Percentiles rank a stretch among this genome's conserved stretches.
Conservation (phyloP, 768 basidiomycete genomes). For the Lentinula lateritia region DNA sequence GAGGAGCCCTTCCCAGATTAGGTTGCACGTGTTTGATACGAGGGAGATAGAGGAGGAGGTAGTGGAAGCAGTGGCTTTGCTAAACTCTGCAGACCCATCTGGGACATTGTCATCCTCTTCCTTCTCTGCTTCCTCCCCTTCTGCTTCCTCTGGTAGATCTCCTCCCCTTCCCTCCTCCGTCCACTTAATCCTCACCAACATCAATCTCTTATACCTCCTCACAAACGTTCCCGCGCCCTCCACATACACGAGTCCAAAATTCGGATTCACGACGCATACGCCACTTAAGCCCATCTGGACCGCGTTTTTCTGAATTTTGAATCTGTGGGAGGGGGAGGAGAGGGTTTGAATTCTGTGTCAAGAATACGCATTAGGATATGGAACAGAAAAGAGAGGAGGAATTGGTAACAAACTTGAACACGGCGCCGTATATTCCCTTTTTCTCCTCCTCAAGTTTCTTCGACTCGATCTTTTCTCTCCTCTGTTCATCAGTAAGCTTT, state of each 20-base stretch:
- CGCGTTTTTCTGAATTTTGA: conserved; percentile 96
- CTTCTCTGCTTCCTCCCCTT: conserved; percentile 40
- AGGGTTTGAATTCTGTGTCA: conserved; percentile 71
- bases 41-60: conserved; percentile 37
- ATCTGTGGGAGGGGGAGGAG: conserved; percentile 88
- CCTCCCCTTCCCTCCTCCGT: conserved; percentile 84
- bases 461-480: conserved; percentile 78
- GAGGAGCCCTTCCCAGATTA: conserved; percentile 91
- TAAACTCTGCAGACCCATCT: conserved; percentile 7
- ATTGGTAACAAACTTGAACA: conserved; percentile 73
- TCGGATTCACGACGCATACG: conserved; percentile 84
- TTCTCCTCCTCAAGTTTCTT: conserved; percentile 88
- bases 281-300: conserved; percentile 87
- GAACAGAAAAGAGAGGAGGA: neutral
- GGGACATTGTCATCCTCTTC: conserved; percentile 23
- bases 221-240: conserved; percentile 87
- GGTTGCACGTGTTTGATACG: conserved; percentile 81
- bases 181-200: conserved; percentile 89
- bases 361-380: neutral
- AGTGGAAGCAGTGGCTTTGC: conserved; percentile 9
- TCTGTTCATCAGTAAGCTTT: conserved; percentile 87
- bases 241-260: conserved; percentile 88
- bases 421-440: conserved; percentile 75
- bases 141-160: conserved; percentile 65
- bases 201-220: conserved; percentile 80